Evolutionary conservation across 352 stramenopile species (phyloP), one percentile per base, ranked within the genome.

Genomic region (Phytopythium delawarense): DNA sequence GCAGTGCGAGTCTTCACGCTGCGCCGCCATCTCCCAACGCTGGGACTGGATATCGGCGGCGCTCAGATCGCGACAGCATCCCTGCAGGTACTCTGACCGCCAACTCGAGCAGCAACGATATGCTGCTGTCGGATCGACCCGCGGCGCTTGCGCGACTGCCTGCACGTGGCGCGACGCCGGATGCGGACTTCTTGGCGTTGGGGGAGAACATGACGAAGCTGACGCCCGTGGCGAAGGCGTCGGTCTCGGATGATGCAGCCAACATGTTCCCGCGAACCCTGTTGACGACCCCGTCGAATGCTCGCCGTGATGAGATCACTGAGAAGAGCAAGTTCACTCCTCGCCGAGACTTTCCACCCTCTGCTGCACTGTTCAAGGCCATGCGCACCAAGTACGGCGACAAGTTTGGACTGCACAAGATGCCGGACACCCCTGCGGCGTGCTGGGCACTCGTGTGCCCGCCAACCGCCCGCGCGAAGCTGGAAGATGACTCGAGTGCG

Each of bases 311-410:
- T 35, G 78, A 90, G 48, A 88, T 92, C 44, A 89, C 84, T 2
- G 85, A 92, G 56, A 88, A 79, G 60, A 89, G 79, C 64, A 93
- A 92, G 57, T 90, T 92, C 55, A 89, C 81, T 11, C 81, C 84
- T 16, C 80, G 80, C 46, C 84, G 84, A 20, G 86, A 93, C 57
- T 95, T 95, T 40, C 86, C 86, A 6, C 86, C 86, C 35, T 91
- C 86, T n/a, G 84, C 82, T 5, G 84, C 83, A 12, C 59, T 95
- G 44, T 93, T 93, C 62, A 92, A 95, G 66, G 86, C 86, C 4
- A 87, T 95, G 79, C 87, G 86, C 51, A 83, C 75, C 11, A 91
- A 90, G 39, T 95, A 93, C 51, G 86, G 86, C 20, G 82, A 91
- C 40, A 86, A 84, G 34, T 90, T 92, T 28, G 80, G 78, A 9